phyloP scores from a whole-genome alignment of 2,329 filamentous ascomycete genomes.

The Aureobasidium leucospermi region DNA sequence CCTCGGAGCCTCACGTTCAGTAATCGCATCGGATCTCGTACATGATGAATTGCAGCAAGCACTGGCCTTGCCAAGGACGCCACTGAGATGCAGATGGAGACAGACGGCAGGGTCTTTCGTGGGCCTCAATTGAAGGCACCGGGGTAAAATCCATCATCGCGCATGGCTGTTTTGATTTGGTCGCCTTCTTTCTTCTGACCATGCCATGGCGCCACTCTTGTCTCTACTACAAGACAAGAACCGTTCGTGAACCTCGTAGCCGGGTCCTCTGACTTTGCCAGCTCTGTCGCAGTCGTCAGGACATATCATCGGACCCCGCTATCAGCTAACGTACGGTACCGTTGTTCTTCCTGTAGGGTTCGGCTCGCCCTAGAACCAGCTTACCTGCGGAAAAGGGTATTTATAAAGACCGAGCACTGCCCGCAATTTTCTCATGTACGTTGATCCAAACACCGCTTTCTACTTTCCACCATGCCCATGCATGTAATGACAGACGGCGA shows the following conservation, averaged over 20 bases:
- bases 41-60: background rate
- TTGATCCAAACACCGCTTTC: background rate
- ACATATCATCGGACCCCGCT: background rate
- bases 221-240: background rate
- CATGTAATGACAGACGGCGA: slow-evolving; percentile 9
- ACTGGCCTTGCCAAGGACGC: slow-evolving; percentile 7
- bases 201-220: background rate
- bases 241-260: background rate
- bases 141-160: background rate
- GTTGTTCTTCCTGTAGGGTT: background rate
- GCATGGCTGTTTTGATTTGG: background rate
- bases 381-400: background rate
- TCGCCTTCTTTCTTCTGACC: background rate
- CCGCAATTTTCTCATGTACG: background rate
- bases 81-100: slow-evolving; percentile 1
- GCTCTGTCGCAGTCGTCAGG: background rate
- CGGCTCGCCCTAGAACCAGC: slow-evolving; percentile 7
- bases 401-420: slow-evolving; percentile 12
- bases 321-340: slow-evolving; percentile 1
- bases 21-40: background rate
- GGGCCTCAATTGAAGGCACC: background rate
- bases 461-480: slow-evolving; percentile 10
- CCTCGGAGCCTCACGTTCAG: background rate
- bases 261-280: background rate
- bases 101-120: background rate